These are phyloP conservation scores for Oxyria digyna DNA, from an alignment of 148 eudicot genomes.

Conservation along the genomic window DNA sequence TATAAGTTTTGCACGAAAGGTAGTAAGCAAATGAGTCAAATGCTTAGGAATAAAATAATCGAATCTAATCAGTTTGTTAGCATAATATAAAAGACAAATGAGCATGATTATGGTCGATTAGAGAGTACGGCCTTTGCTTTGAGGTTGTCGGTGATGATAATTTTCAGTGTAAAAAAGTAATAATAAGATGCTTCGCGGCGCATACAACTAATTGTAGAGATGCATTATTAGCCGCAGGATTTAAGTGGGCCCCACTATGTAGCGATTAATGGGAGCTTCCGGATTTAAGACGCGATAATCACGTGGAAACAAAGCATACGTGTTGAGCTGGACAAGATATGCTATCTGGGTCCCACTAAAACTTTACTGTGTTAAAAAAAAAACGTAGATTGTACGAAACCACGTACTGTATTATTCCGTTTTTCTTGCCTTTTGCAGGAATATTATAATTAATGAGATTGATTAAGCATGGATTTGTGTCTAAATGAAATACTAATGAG, in stretches of 20 bases:
- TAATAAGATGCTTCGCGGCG: neutral
- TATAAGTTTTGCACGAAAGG: neutral
- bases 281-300: conserved; percentile 8
- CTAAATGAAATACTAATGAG: no score
- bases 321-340: neutral
- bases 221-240: conserved; percentile 1
- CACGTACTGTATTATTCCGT: neutral
- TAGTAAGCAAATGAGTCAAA: neutral
- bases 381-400: neutral
- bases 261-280: neutral
- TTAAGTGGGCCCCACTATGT: neutral
- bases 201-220: neutral
- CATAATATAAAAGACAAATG: neutral
- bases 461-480: no score
- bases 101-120: neutral
- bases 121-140: neutral
- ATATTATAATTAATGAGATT: no score
- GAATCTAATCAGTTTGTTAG: neutral
- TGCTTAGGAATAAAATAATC: neutral
- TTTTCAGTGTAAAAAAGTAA: neutral
- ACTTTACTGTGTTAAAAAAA: conserved; percentile 1
- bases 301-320: conserved; percentile 10
- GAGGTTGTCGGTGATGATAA: conserved; percentile 2
- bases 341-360: neutral
- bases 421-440: neutral